Conservation (phyloP, 1,284 basidiomycete species). For the Thelephora terrestris region DNA sequence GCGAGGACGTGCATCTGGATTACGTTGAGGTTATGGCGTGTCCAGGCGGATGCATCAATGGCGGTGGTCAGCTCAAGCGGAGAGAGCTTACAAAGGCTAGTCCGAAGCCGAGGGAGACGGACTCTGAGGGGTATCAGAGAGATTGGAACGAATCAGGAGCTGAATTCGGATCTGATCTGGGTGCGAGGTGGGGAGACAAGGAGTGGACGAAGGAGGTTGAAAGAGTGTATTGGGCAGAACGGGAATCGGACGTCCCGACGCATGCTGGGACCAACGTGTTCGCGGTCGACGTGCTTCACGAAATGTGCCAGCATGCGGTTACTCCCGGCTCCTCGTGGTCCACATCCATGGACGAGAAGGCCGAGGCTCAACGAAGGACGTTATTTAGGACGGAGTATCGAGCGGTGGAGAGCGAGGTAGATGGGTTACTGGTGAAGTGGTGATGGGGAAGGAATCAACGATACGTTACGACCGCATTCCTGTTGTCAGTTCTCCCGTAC, state of each 20-base stretch:
- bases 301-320: slow-evolving; percentile 19
- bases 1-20: slow-evolving; percentile 59
- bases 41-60: slow-evolving; percentile 95
- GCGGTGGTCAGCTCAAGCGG: slow-evolving; percentile 85
- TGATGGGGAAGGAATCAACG: slow-evolving; percentile 24
- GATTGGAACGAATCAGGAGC: slow-evolving; percentile 47
- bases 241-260: slow-evolving; percentile 5
- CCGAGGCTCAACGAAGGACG: slow-evolving; percentile 30
- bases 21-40: slow-evolving; percentile 99
- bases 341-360: slow-evolving; percentile 28
- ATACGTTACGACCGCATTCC: no score
- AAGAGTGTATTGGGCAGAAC: slow-evolving; percentile 55
- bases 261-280: slow-evolving; percentile 28
- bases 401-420: slow-evolving; percentile 81
- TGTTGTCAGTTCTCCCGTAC: no score
- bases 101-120: slow-evolving; percentile 20
- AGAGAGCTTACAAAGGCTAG: slow-evolving; percentile 15
- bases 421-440: slow-evolving; percentile 79
- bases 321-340: slow-evolving; percentile 18
- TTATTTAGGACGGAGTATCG: slow-evolving; percentile 78
- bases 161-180: slow-evolving; percentile 19
- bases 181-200: slow-evolving; percentile 60
- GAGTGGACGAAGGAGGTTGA: slow-evolving; percentile 77
- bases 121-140: slow-evolving; percentile 52
- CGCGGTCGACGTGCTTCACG: slow-evolving; percentile 33